Conservation (phyloP, 495 filamentous ascomycete genomes). For the Aspergillus affinis region DNA sequence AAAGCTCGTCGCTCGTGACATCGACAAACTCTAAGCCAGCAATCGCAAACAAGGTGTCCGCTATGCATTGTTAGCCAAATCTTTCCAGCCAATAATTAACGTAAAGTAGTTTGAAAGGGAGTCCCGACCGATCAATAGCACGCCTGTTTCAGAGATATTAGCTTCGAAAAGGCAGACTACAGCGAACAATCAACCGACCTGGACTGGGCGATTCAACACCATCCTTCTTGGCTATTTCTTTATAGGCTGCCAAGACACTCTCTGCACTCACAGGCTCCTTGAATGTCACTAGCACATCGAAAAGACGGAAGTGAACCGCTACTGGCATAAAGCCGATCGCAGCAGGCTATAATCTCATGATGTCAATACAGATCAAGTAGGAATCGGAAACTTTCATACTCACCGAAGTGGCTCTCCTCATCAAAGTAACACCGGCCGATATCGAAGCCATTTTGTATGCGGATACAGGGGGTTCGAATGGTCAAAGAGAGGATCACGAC, state of each 20-base stretch:
- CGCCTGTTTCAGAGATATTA: neutral
- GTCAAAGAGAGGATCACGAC: neutral
- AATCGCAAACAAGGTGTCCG: conserved; percentile 40
- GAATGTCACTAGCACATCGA: conserved; percentile 25
- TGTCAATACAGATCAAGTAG: neutral
- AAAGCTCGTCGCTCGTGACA: conserved; percentile 26
- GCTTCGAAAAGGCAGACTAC: neutral
- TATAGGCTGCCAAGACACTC: conserved; percentile 26
- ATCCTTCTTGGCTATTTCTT: conserved; percentile 12
- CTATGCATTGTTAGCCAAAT: conserved; percentile 12
- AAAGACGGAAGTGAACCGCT: conserved; percentile 36
- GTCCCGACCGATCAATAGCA: too few relatives aligned
- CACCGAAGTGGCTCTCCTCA: conserved; percentile 26
- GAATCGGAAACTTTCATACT: conserved; percentile 4
- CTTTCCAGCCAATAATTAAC: too few relatives aligned
- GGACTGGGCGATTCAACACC: conserved; percentile 16
- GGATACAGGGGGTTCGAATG: neutral
- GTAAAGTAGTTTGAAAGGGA: too few relatives aligned
- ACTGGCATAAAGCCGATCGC: conserved; percentile 39
- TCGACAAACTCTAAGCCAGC: conserved; percentile 36
- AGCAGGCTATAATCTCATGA: conserved; percentile 22
- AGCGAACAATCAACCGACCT: neutral
- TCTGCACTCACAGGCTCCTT: conserved; percentile 24
- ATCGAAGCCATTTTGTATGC: conserved; percentile 9
- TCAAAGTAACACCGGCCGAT: neutral